phyloP scores from a whole-genome alignment of 495 filamentous ascomycete species.

The Bacidia rubella region DNA sequence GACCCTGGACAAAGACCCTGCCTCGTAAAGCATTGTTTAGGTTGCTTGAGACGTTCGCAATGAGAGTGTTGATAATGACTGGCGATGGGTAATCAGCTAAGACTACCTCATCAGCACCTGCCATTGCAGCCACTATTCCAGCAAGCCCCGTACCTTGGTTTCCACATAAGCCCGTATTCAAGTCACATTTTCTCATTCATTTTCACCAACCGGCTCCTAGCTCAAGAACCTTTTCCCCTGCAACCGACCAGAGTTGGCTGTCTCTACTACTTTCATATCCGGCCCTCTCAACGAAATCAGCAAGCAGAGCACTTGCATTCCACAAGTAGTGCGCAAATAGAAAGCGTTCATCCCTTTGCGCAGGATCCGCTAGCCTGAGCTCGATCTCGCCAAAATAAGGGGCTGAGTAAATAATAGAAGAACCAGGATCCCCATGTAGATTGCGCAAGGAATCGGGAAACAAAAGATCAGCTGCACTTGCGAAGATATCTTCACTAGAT shows the following conservation, averaged over 20 bases:
- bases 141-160: slow-evolving; percentile 56
- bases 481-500: slow-evolving; percentile 50
- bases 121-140: slow-evolving; percentile 51
- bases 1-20: slow-evolving; percentile 47
- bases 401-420: slow-evolving; percentile 52
- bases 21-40: slow-evolving; percentile 21
- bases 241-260: slow-evolving; percentile 32
- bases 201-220: slow-evolving; percentile 44
- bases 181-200: background rate
- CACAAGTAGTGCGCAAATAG: slow-evolving; percentile 79
- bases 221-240: slow-evolving; percentile 41
- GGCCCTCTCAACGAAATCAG: slow-evolving; percentile 48
- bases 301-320: slow-evolving; percentile 65
- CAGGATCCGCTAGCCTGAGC: slow-evolving; percentile 32
- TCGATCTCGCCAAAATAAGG: slow-evolving; percentile 40
- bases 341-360: slow-evolving; percentile 38
- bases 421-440: slow-evolving; percentile 60
- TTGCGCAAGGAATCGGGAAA: slow-evolving; percentile 64
- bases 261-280: slow-evolving; percentile 11
- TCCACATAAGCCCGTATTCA: slow-evolving; percentile 1
- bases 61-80: slow-evolving; percentile 45
- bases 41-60: slow-evolving; percentile 46
- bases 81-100: slow-evolving; percentile 68
- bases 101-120: slow-evolving; percentile 48
- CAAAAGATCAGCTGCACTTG: slow-evolving; percentile 48